phyloP scores from a whole-genome alignment of 108 stramenopile species.

The Chaetoceros muelleri region DNA sequence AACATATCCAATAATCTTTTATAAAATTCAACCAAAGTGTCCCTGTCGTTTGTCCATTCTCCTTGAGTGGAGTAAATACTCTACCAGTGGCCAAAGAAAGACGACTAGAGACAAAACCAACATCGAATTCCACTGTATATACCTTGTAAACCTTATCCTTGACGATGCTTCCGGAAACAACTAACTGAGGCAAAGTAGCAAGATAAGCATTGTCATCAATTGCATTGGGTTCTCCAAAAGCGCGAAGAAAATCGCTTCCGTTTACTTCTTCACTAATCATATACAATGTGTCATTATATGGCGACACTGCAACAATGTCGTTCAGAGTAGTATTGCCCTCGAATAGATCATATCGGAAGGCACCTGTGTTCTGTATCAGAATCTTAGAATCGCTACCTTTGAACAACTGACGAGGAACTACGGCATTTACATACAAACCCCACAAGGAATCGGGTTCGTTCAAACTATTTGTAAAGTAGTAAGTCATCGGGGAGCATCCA shows the following conservation, averaged over 20 bases:
- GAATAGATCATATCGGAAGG: slow-evolving; percentile 20
- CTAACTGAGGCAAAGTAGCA: neutral
- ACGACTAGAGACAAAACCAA: neutral
- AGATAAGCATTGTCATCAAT: neutral
- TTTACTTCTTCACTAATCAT: slow-evolving; percentile 13
- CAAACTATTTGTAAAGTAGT: slow-evolving; percentile 16
- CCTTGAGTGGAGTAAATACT: neutral
- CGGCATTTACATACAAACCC: slow-evolving; percentile 30
- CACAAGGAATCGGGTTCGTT: slow-evolving; percentile 38
- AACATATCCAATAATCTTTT: neutral
- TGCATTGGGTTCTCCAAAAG: slow-evolving; percentile 6
- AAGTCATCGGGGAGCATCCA: slow-evolving; percentile 40
- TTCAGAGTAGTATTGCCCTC: slow-evolving; percentile 24
- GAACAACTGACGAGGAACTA: slow-evolving; percentile 48
- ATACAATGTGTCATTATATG: slow-evolving; percentile 46
- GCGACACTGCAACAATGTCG: slow-evolving; percentile 46
- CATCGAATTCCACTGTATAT: neutral
- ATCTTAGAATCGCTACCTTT: slow-evolving; percentile 9
- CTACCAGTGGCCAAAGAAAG: neutral
- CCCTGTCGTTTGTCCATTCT: neutral
- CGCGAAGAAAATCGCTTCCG: slow-evolving; percentile 10
- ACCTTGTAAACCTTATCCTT: neutral
- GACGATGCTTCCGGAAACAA: neutral
- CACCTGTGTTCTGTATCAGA: slow-evolving; percentile 9
- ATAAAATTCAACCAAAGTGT: neutral